Conservation (phyloP, 1,139 yeast genomes). For the Lodderomyces beijingensis region DNA sequence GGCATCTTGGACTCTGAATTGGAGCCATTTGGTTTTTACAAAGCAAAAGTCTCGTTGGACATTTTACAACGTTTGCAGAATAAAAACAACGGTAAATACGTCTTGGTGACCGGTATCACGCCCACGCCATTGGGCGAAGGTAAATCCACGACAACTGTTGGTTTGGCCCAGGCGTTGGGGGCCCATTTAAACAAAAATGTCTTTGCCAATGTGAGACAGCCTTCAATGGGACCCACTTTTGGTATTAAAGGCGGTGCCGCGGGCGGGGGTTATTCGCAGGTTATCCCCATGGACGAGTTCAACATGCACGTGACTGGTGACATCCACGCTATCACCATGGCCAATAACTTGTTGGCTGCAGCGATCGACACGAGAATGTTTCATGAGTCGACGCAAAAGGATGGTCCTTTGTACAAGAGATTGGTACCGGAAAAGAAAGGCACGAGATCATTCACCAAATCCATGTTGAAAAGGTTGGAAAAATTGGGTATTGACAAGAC, state of each 20-base stretch:
- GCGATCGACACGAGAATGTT: slow-evolving; percentile 97
- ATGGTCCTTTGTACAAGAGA: slow-evolving; percentile 80
- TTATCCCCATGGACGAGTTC: slow-evolving; percentile 98
- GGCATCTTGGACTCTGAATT: slow-evolving; percentile 80
- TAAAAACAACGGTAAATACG: slow-evolving; percentile 80
- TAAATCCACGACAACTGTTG: slow-evolving; percentile 94
- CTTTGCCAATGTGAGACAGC: slow-evolving; percentile 96
- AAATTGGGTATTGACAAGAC: slow-evolving; percentile 80
- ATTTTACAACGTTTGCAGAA: slow-evolving; percentile 67
- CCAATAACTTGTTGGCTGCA: slow-evolving; percentile 92
- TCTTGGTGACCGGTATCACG: slow-evolving; percentile 94
- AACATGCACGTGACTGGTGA: slow-evolving; percentile 98
- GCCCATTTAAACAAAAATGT: slow-evolving; percentile 85
- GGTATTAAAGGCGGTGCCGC: slow-evolving; percentile 99
- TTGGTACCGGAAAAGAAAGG: slow-evolving; percentile 88
- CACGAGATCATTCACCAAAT: slow-evolving; percentile 67
- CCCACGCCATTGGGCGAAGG: slow-evolving; percentile 99
- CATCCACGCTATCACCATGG: slow-evolving; percentile 95
- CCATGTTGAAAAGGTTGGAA: slow-evolving; percentile 72
- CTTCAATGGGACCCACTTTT: slow-evolving; percentile 98
- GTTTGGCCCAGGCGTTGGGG: slow-evolving; percentile 92
- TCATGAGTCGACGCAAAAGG: slow-evolving; percentile 93
- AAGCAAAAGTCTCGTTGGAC: slow-evolving; percentile 83
- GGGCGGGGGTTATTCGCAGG: slow-evolving; percentile 98
- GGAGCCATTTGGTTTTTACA: slow-evolving; percentile 88